Conservation (phyloP, 345 rosid genomes). For the Citrus glauca region DNA sequence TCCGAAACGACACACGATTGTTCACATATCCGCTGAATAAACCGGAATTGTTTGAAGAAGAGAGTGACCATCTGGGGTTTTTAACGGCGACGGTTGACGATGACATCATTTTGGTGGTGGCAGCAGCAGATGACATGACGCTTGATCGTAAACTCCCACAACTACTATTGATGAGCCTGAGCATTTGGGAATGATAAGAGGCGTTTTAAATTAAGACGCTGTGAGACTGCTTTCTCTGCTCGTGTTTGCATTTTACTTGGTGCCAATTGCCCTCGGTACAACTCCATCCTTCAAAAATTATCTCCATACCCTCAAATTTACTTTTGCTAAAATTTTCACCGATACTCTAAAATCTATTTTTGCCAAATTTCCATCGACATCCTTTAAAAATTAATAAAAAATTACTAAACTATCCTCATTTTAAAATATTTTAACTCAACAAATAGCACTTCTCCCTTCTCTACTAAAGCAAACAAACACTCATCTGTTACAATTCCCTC, state of each 20-base stretch:
- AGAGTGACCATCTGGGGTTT: conserved; percentile 21
- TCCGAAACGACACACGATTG: conserved; percentile 27
- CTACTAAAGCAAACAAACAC: too few relatives aligned
- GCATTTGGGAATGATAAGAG: conserved; percentile 12
- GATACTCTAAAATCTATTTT: too few relatives aligned
- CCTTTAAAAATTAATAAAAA: too few relatives aligned
- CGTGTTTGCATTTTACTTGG: background rate
- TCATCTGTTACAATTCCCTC: too few relatives aligned
- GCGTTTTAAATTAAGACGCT: background rate
- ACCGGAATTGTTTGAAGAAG: conserved; percentile 17
- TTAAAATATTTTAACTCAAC: too few relatives aligned
- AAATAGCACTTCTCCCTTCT: too few relatives aligned
- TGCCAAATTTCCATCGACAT: too few relatives aligned
- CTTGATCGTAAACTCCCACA: conserved; percentile 2
- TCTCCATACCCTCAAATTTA: too few relatives aligned
- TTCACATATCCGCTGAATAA: conserved; percentile 17
- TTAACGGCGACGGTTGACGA: conserved; percentile 21
- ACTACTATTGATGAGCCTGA: background rate
- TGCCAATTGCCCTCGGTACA: too few relatives aligned
- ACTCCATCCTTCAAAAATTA: too few relatives aligned
- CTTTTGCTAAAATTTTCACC: too few relatives aligned
- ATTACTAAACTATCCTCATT: too few relatives aligned
- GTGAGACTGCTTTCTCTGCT: background rate
- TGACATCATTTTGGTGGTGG: conserved; percentile 17
- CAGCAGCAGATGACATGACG: conserved; percentile 17